Evolutionary conservation across 2,329 filamentous ascomycete genomes (phyloP).

Genomic region (Hymenoscyphus fraxineus): DNA sequence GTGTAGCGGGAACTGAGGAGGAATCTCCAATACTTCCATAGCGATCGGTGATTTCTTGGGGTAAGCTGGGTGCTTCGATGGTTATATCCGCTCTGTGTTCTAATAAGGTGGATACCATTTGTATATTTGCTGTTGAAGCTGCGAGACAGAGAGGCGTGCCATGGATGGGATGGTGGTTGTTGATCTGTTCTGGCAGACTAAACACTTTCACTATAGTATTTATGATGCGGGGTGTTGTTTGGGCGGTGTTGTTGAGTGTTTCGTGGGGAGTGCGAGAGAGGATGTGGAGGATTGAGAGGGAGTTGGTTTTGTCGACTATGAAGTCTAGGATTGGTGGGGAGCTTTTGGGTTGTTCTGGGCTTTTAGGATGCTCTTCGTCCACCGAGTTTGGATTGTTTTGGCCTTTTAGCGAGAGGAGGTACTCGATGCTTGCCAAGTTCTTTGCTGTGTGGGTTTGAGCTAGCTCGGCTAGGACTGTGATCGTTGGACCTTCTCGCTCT

Average conservation of each 20-base stretch:
- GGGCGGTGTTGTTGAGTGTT: not conserved
- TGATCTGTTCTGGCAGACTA: not conserved
- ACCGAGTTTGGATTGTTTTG: not conserved
- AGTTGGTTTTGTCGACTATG: not conserved
- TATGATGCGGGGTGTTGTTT: not conserved
- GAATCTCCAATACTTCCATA: too few species aligned
- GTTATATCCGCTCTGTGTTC: not conserved
- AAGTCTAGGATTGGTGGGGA: not conserved
- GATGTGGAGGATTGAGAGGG: not conserved
- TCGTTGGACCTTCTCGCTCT: not conserved
- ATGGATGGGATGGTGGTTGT: not conserved
- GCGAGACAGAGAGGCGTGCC: not conserved
- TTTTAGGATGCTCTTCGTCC: not conserved
- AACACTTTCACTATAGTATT: not conserved
- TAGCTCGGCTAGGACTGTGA: not conserved
- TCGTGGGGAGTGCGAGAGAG: not conserved
- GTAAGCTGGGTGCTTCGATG: not conserved
- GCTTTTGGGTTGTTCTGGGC: not conserved
- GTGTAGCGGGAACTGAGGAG: too few species aligned
- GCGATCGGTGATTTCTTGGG: not conserved
- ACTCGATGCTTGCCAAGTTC: not conserved
- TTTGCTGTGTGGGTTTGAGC: not conserved
- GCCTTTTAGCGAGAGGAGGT: not conserved
- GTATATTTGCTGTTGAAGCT: not conserved
- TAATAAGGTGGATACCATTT: not conserved